Evolutionary conservation across 345 rosid species (phyloP).

Genomic region (Eucalyptus erythrocorys): DNA sequence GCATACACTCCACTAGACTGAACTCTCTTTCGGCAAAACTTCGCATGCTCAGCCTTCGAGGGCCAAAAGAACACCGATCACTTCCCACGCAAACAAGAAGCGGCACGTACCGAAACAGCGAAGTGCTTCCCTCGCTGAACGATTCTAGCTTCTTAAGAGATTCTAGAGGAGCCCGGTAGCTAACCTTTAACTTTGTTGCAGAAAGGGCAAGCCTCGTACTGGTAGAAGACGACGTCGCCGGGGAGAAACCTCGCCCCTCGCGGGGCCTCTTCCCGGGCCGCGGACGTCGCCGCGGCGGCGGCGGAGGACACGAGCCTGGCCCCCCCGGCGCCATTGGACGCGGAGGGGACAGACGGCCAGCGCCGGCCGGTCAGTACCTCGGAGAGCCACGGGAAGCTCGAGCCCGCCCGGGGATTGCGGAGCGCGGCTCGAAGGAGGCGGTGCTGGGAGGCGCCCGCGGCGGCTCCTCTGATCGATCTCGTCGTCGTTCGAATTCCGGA

Average conservation of each 20-base stretch:
- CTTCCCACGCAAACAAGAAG: neutral
- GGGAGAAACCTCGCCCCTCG: slow-evolving; percentile 26
- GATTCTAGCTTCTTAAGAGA: neutral
- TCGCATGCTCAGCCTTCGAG: neutral
- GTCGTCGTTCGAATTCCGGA: slow-evolving; percentile 19
- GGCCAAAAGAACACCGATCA: neutral
- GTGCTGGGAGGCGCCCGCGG: slow-evolving; percentile 4
- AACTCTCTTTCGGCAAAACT: neutral
- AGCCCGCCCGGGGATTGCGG: slow-evolving; percentile 8
- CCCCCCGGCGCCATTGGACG: slow-evolving; percentile 26
- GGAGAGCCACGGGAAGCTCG: slow-evolving; percentile 8
- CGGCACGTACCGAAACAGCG: too few species aligned
- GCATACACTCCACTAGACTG: neutral
- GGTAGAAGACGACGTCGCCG: slow-evolving; percentile 73
- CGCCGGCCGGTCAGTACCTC: slow-evolving; percentile 10
- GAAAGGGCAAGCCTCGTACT: slow-evolving; percentile 96
- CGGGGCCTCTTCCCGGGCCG: slow-evolving; percentile 36
- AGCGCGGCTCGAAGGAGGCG: slow-evolving; percentile 28
- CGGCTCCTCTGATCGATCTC: slow-evolving; percentile 43
- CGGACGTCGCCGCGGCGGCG: slow-evolving; percentile 26
- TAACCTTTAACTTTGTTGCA: slow-evolving; percentile 93
- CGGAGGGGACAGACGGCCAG: slow-evolving; percentile 11
- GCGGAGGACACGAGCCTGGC: slow-evolving; percentile 31
- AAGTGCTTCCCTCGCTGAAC: neutral
- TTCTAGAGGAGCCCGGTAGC: neutral